Base-by-base conservation (phyloP, 208 protist genomes). In the Acanthamoeba sp. region DNA sequence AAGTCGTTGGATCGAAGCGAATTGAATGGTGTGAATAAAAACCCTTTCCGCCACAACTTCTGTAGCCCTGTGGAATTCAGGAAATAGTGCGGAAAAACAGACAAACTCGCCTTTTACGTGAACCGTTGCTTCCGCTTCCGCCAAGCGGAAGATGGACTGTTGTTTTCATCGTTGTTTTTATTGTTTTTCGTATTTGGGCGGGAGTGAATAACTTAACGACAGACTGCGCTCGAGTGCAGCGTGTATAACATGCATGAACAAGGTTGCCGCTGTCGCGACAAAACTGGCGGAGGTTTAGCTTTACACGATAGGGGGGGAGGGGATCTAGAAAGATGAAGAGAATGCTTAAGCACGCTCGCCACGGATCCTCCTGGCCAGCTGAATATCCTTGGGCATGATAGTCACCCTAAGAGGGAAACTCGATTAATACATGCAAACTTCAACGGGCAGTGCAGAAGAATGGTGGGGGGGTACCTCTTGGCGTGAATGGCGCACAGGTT, bases 371-470 rank as follows among this genome's bases (percentile, higher is more conserved):
- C 99, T 95, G 38, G 99, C 99, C 36, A 99, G 98, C 96, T 99
- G 98, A 80, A 99, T 98, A 95, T 99, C 99, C 96, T 99, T 99
- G 66, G 98, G 98, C 98, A 99, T 99, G 94, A 99, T 98, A 85
- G 99, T 99, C 2, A 99, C 99, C n/a, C n/a, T n/a, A n/a, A n/a
- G n/a, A n/a, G n/a, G n/a, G n/a, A n/a, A n/a, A n/a, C n/a, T n/a
- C n/a, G n/a, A n/a, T n/a, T n/a, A n/a, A n/a, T n/a, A n/a, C n/a
- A 98, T 95, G 96, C 98, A 98, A 32, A 97, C 97, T 80, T 97
- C 96, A 40, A 95, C 94, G 69, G 99, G 99, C 73, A n/a, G n/a
- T n/a, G n/a, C n/a, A n/a, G n/a, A n/a, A n/a, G n/a, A n/a, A 95
- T 99, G 99, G 97, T 99, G 99, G 34, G 99, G 98, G 69, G 98